Base-by-base conservation (phyloP, 208 protist genomes). In the Acanthamoeba healyi region DNA sequence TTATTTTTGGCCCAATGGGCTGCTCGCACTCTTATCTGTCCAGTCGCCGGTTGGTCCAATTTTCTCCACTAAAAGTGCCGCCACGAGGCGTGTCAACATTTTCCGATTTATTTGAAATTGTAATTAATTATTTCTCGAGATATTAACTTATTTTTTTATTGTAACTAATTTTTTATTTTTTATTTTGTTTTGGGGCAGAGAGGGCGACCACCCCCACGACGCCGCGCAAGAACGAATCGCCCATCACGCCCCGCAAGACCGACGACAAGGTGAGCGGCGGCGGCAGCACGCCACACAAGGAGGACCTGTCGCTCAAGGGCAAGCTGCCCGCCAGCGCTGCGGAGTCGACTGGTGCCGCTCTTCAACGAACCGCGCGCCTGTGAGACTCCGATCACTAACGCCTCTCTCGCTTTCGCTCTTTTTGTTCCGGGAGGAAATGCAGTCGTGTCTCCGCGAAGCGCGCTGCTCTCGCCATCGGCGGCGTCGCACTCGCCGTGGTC, bases 401-500 rank as follows among this genome's bases (percentile, higher is more conserved):
- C n/a, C n/a, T 65, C 24, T 22, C 15, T 61, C 17, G 22, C 54
- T 61, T 61, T 61, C 54, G 54, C 22, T 61, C 54, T 61, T 61
- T 26, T 61, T 5, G 2, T 5, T 5, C 22, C 54, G 19, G 2
- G 58, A 26, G 1, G 58, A 2, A 12, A 26, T 65, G 9, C 26
- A 65, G 58, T 32, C 24, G 58, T 5, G 2, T 65, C 58, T 26
- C 58, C 58, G 58, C 58, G 58, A 19, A 17, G 49, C 58, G 58
- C 10, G 58, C 58, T 12, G 26, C n/a, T 26, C 26, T 65, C 58
- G 19, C 58, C 58, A 5, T 65, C 58, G 1, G 2, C 58, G 5
- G n/a, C 58, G 26, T 65, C 58, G 26, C 58, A 65, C 26, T 65
- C 58, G 58, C 67, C 67, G 32, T 77, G 67, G 67, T 77, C 67